Conservation (phyloP, 805 yeast genomes). For the Vanderwaltozyma verrucispora region DNA sequence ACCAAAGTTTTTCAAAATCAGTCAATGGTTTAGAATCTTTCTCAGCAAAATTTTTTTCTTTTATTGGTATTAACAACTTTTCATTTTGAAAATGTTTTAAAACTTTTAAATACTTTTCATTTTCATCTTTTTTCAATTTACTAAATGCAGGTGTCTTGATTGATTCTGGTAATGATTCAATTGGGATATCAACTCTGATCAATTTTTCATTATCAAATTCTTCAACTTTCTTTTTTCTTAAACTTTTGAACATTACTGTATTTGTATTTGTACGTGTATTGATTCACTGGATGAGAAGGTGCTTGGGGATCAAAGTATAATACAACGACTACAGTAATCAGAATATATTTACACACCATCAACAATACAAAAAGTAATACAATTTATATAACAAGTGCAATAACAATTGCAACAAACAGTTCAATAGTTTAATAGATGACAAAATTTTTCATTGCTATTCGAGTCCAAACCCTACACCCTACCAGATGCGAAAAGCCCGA, state of each 20-base stretch:
- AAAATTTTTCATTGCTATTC: no score
- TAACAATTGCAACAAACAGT: no score
- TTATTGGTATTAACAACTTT: conserved; percentile 39
- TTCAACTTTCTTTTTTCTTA: conserved; percentile 18
- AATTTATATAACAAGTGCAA: no score
- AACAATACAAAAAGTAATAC: no score
- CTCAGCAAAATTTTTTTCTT: conserved; percentile 32
- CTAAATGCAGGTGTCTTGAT: conserved; percentile 42
- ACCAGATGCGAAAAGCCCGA: no score
- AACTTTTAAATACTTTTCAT: conserved; percentile 50
- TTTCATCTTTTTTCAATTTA: conserved; percentile 43
- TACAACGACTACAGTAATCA: no score
- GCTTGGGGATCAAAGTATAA: no score
- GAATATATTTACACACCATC: no score
- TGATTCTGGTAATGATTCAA: conserved; percentile 41
- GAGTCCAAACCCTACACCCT: no score
- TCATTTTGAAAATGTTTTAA: conserved; percentile 49
- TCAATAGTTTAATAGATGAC: no score
- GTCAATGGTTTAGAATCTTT: conserved; percentile 25
- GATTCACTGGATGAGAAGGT: no score
- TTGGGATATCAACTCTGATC: conserved; percentile 37
- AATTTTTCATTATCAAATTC: conserved; percentile 13
- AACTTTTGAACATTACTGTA: conserved; percentile 17
- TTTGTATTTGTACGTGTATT: not conserved
- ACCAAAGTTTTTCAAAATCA: conserved; percentile 74